phyloP scores from a whole-genome alignment of 2,329 filamentous ascomycete genomes.

The Epichloe gansuensis region DNA sequence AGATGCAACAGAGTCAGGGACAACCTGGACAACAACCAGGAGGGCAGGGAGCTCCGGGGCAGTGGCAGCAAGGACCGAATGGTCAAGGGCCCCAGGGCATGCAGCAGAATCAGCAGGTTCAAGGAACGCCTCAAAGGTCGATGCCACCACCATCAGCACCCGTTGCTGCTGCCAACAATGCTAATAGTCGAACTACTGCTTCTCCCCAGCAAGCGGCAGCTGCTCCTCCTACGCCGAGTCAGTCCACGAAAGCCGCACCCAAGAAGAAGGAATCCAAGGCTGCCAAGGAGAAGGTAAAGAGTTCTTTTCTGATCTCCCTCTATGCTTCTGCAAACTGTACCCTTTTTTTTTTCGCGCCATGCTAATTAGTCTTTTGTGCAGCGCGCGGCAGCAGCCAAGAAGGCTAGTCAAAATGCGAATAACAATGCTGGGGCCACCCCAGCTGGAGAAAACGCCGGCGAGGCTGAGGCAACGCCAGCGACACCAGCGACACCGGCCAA shows the following conservation, averaged over 20 bases:
- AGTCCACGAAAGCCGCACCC: constrained; percentile 57
- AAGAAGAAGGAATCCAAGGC: constrained; percentile 64
- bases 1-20: constrained; percentile 24
- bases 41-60: constrained; percentile 19
- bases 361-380: constrained; percentile 4
- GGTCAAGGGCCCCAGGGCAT: constrained; percentile 27
- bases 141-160: constrained; percentile 57
- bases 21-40: constrained; percentile 19
- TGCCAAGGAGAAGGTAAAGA: constrained; percentile 55
- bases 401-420: constrained; percentile 42
- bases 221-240: constrained; percentile 65
- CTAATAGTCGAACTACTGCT: constrained; percentile 42
- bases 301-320: background rate
- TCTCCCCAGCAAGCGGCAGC: constrained; percentile 51
- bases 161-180: constrained; percentile 30
- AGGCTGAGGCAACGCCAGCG: constrained; percentile 48
- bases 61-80: constrained; percentile 29
- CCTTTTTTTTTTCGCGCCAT: background rate
- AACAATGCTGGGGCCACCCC: constrained; percentile 35
- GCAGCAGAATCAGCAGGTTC: constrained; percentile 33
- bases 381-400: constrained; percentile 46
- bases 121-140: constrained; percentile 57
- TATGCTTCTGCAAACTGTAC: background rate
- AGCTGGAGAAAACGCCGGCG: constrained; percentile 40
- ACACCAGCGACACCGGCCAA: constrained; percentile 52